Conservation (phyloP, 306 rosid species). For the Rosa persica region DNA sequence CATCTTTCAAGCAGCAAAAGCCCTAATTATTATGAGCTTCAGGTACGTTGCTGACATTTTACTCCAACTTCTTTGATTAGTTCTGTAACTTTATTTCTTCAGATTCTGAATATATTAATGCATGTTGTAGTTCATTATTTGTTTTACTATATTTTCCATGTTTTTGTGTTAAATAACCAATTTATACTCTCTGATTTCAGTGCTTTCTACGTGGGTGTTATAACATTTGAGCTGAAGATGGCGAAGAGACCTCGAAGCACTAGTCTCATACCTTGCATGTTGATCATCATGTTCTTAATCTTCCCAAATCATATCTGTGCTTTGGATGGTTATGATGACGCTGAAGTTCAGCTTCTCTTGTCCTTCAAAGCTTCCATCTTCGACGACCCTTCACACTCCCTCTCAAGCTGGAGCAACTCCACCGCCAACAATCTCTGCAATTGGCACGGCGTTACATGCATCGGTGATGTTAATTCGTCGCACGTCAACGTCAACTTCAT, state of each 20-base stretch:
- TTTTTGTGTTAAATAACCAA: neutral
- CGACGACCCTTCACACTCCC: conserved; percentile 54
- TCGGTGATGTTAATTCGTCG: conserved; percentile 31
- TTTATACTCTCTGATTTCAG: neutral
- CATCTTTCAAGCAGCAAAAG: conserved; percentile 19
- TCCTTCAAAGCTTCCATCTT: conserved; percentile 71
- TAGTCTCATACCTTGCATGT: conserved; percentile 17
- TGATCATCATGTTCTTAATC: conserved; percentile 35
- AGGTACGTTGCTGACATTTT: conserved; percentile 43
- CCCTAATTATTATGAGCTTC: conserved; percentile 44
- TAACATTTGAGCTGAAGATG: conserved; percentile 37
- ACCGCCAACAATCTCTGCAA: conserved; percentile 41
- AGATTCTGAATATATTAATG: neutral
- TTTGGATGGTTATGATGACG: conserved; percentile 35
- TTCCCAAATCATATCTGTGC: conserved; percentile 25
- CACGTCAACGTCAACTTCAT: conserved; percentile 45
- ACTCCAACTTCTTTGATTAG: conserved; percentile 9
- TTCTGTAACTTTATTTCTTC: neutral
- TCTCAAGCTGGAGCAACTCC: conserved; percentile 65
- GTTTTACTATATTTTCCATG: neutral
- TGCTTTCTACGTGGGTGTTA: conserved; percentile 13
- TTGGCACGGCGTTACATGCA: conserved; percentile 72
- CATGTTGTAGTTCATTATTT: neutral
- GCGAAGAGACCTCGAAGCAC: conserved; percentile 35
- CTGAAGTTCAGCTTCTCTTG: conserved; percentile 53